Evolutionary conservation across 1,284 basidiomycete genomes (phyloP).

Genomic region (Rhodotorula sp.): DNA sequence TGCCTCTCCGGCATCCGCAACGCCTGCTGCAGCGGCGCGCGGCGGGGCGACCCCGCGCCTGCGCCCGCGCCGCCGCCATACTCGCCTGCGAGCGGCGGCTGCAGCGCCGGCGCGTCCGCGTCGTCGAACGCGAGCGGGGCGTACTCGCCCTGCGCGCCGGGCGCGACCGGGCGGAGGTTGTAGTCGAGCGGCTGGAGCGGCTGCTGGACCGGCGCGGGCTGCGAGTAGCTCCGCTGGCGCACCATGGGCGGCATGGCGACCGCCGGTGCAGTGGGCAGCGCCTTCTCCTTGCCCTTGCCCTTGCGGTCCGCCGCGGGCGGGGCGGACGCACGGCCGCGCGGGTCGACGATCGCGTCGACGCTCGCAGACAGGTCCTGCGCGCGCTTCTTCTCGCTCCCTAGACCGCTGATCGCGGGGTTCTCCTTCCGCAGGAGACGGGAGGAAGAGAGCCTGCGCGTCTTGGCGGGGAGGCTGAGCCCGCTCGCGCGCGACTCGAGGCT

Average conservation of each 20-base stretch:
- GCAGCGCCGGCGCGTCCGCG: neutral
- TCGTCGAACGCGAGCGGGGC: constrained; percentile 22
- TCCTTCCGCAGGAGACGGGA: constrained; percentile 15
- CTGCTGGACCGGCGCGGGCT: constrained; percentile 2
- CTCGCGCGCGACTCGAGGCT: neutral
- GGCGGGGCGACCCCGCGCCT: constrained; percentile 27
- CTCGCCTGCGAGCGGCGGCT: neutral
- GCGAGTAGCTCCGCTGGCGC: constrained; percentile 13
- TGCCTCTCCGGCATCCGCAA: constrained; percentile 28
- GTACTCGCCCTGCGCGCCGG: constrained; percentile 8
- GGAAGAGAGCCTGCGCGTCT: neutral
- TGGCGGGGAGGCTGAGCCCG: constrained; percentile 6
- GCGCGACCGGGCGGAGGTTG: constrained; percentile 7
- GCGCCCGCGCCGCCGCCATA: neutral
- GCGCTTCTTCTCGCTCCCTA: constrained; percentile 4
- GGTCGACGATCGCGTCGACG: neutral
- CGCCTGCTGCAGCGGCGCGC: neutral
- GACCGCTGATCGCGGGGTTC: neutral
- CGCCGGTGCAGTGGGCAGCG: neutral
- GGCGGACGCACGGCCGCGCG: neutral
- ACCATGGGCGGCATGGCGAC: constrained; percentile 5
- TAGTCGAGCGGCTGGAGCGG: constrained; percentile 22
- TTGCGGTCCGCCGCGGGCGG: constrained; percentile 19
- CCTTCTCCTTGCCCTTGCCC: constrained; percentile 27
- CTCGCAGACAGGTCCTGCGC: neutral